Percentiles rank a stretch among this genome's conserved stretches.
Evolutionary conservation across 2,329 filamentous ascomycete species (phyloP).

Genomic region (Colletotrichum ledebouriae): DNA sequence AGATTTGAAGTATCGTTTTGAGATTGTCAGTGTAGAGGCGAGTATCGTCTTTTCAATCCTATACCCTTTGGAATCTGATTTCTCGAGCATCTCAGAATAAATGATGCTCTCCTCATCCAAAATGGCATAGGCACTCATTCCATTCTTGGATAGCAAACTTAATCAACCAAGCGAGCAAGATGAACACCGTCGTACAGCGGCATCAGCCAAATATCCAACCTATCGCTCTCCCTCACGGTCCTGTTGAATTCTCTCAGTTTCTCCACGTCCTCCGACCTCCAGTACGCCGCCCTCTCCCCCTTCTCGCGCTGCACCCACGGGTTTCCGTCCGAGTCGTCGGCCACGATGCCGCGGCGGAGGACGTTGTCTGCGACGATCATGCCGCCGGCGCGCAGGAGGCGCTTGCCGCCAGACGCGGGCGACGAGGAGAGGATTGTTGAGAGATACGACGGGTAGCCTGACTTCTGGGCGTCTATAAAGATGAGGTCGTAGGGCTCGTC

Average conservation of each 20-base stretch:
- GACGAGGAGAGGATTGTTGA: conserved; percentile 60
- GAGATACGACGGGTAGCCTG: conserved; percentile 64
- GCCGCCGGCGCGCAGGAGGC: conserved; percentile 63
- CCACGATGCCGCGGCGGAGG: conserved; percentile 63
- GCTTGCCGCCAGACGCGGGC: conserved; percentile 49
- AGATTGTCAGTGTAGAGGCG: too few species aligned
- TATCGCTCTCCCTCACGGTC: conserved; percentile 45
- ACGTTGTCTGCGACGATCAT: conserved; percentile 69
- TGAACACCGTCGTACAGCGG: conserved; percentile 60
- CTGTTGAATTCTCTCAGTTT: conserved; percentile 44
- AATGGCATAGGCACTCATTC: too few species aligned
- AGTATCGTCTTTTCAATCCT: too few species aligned
- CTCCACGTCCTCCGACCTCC: conserved; percentile 42
- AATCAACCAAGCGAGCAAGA: conserved; percentile 55
- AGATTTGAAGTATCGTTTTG: too few species aligned
- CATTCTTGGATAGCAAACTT: neutral
- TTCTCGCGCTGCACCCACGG: conserved; percentile 39
- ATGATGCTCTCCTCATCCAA: neutral
- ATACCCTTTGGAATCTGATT: too few species aligned
- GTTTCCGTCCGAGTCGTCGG: conserved; percentile 48
- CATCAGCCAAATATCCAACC: conserved; percentile 57
- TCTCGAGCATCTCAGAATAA: too few species aligned
- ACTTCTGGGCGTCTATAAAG: conserved; percentile 68
- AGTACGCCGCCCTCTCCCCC: conserved; percentile 41
- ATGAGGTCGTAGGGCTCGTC: conserved; percentile 64